Percentiles rank a stretch among this genome's conserved stretches.
phyloP scores from a whole-genome alignment of 1,284 basidiomycete genomes.

The Neolentinus lepideus region DNA sequence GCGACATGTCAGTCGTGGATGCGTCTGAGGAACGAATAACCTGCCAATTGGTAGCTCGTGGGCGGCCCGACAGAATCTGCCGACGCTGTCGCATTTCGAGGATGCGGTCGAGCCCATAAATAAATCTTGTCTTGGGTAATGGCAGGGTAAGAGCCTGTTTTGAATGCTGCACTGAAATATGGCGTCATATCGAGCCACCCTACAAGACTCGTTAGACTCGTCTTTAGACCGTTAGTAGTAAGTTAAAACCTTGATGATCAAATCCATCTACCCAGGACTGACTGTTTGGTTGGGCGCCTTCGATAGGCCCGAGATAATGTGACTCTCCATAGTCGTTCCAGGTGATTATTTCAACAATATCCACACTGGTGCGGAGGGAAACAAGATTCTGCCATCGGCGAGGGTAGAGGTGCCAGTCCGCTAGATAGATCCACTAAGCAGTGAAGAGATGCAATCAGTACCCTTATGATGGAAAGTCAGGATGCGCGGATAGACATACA shows the following conservation, averaged over 20 bases:
- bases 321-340: constrained; percentile 26
- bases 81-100: constrained; percentile 40
- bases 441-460: not conserved
- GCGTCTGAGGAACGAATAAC: constrained; percentile 1
- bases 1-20: not conserved
- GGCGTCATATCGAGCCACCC: constrained; percentile 60
- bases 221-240: not conserved
- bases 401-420: constrained; percentile 64
- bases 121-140: constrained; percentile 61
- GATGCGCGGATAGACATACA: not conserved
- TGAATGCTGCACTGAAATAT: constrained; percentile 73
- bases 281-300: constrained; percentile 51
- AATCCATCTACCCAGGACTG: constrained; percentile 27
- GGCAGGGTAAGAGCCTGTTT: constrained; percentile 61
- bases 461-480: not conserved
- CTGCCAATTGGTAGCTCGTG: constrained; percentile 44
- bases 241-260: constrained; percentile 14
- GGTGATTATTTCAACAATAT: constrained; percentile 29
- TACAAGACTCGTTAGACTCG: constrained; percentile 13
- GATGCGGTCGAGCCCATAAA: constrained; percentile 72
- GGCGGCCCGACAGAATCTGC: constrained; percentile 50
- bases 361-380: constrained; percentile 45
- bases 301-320: constrained; percentile 23
- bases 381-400: constrained; percentile 73
- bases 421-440: constrained; percentile 24